phyloP scores from a whole-genome alignment of 176 grass and related monocot genomes.

The Typha latifolia region DNA sequence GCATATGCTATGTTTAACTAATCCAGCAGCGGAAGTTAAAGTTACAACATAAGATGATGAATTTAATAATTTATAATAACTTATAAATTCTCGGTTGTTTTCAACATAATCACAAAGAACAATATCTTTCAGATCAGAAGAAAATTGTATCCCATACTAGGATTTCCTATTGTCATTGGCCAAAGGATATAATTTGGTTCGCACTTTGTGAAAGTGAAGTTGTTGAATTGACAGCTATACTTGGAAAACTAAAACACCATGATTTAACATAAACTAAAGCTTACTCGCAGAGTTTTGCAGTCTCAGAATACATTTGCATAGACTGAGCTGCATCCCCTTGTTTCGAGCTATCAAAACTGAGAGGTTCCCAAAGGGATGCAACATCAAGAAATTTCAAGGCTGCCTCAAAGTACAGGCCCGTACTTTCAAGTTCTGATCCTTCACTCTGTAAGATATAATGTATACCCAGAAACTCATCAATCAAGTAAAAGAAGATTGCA shows the following conservation, averaged over 20 bases:
- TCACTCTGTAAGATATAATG: constrained; percentile 44
- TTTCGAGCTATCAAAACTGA: constrained; percentile 49
- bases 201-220: neutral
- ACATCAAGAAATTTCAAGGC: constrained; percentile 81
- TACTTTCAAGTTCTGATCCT: constrained; percentile 52
- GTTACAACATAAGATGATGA: neutral
- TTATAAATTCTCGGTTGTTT: too few species aligned
- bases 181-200: neutral
- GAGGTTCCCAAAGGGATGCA: constrained; percentile 66
- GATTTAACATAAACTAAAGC: constrained; percentile 7
- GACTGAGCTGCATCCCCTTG: constrained; percentile 47
- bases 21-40: neutral
- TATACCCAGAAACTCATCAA: constrained; percentile 9
- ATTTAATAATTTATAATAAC: neutral
- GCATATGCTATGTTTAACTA: neutral
- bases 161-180: neutral
- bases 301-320: constrained; percentile 79
- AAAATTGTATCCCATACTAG: neutral
- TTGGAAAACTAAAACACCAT: neutral
- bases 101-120: too few species aligned
- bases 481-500: neutral
- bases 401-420: constrained; percentile 81
- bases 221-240: constrained; percentile 4
- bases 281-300: constrained; percentile 88
- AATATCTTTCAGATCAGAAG: neutral